These are phyloP conservation scores for Dipteronia dyeriana DNA, from an alignment of 345 rosid genomes.

Conservation along the genomic window DNA sequence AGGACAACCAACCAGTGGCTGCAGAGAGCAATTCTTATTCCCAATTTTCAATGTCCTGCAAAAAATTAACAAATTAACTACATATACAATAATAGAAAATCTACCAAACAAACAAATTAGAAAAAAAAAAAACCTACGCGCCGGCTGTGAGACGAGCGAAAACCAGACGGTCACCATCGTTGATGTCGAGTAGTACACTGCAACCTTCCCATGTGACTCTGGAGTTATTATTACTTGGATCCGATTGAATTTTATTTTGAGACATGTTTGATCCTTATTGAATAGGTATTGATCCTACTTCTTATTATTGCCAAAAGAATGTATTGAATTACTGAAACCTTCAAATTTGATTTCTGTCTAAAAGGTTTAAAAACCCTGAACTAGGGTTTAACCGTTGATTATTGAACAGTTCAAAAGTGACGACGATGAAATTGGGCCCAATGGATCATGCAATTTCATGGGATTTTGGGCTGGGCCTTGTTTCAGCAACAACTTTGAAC, in stretches of 20 bases:
- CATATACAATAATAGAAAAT: background rate
- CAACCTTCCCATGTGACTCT: conserved; percentile 87
- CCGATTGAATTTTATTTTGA: conserved; percentile 12
- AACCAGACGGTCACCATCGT: conserved; percentile 95
- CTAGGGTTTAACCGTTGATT: conserved; percentile 16
- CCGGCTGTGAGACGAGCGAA: conserved; percentile 82
- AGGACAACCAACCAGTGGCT: conserved; percentile 80
- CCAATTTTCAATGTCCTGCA: conserved; percentile 74
- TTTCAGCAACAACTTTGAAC: no score
- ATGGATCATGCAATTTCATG: background rate
- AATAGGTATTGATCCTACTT: background rate
- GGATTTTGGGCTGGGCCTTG: no score
- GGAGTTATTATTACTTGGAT: conserved; percentile 28
- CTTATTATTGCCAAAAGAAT: background rate
- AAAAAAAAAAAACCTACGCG: conserved; percentile 45
- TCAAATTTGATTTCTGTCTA: background rate
- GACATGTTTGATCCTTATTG: conserved; percentile 21
- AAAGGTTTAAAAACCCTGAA: background rate
- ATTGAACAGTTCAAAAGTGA: background rate
- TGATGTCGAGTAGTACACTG: conserved; percentile 91
- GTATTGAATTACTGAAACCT: background rate
- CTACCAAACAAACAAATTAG: no score
- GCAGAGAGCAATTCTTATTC: conserved; percentile 58
- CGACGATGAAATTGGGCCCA: background rate
- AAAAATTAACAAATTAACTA: background rate